Base-by-base conservation (phyloP, 352 stramenopile genomes). In the Phytopythium sindhum region DNA sequence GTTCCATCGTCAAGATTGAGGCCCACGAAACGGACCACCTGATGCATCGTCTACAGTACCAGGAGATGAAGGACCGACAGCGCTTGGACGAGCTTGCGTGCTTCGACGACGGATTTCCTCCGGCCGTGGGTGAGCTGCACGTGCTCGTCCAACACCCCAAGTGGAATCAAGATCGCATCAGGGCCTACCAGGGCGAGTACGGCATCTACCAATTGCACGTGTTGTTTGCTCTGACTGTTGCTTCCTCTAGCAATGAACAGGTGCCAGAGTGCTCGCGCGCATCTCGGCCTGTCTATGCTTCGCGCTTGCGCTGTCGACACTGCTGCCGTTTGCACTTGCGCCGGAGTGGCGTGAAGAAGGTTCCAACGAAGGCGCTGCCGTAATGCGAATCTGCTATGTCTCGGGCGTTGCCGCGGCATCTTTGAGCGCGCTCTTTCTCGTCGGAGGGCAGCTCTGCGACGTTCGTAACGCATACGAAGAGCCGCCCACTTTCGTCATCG, bases 141-240 rank as follows among this genome's bases (percentile, higher is more conserved):
- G n/a, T 52, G 45, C 45, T 52, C 23, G n/a, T 52, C 9, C 23
- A 52, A 52, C 24, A 23, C 45, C 45, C 23, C n/a, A 52, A 52
- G 23, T 31, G 45, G 45, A 19, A 1, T 9, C n/a, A 52, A 19
- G 45, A 52, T 19, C 45, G 23, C 23, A 52, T 52, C 45, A 10
- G 45, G 14, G n/a, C 4, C 9, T 21, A 9, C 11, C 45, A 31
- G 23, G 45, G 45, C 7, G 45, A 52, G 45, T 52, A 11, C n/a
- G 17, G 10, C 11, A 11, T 31, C 21, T 35, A 35, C 4, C 31
- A 8, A 35, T 35, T 35, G 31, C 31, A 35, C 31, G 31, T 8
- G 4, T 3, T 8, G 4, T 3, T 8, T 8, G 31, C 31, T 35
- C 45, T 31, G 23, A 17, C 12, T 11, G 45, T 19, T 19, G 10